Evolutionary conservation across 1,284 basidiomycete species (phyloP).

Genomic region (Ustilago hordei): DNA sequence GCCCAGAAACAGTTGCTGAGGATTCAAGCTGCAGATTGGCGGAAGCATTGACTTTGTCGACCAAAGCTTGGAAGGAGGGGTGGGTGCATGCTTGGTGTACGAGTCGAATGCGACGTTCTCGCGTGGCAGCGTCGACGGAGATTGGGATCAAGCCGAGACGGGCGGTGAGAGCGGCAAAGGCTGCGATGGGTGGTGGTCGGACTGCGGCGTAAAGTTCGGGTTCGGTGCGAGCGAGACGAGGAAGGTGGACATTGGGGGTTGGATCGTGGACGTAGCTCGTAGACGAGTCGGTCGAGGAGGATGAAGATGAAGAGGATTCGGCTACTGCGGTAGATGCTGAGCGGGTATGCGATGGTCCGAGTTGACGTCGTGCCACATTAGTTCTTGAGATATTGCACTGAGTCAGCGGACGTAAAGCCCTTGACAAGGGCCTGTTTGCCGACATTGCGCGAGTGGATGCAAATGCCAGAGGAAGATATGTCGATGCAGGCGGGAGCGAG

Average conservation of each 20-base stretch:
- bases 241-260: conserved; percentile 56
- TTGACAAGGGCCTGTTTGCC: conserved; percentile 17
- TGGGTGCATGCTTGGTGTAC: conserved; percentile 64
- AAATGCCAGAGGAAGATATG: conserved; percentile 3
- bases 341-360: conserved; percentile 15
- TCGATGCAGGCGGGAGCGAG: background rate
- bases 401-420: conserved; percentile 14
- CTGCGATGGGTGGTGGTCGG: conserved; percentile 54
- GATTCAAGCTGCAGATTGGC: conserved; percentile 35
- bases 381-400: conserved; percentile 26
- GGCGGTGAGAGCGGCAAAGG: conserved; percentile 57
- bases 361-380: too few relatives aligned
- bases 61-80: conserved; percentile 51
- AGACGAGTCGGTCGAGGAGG: conserved; percentile 2
- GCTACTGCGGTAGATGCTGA: conserved; percentile 28
- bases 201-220: conserved; percentile 62
- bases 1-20: conserved; percentile 18
- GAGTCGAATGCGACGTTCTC: conserved; percentile 49
- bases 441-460: conserved; percentile 18
- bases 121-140: conserved; percentile 34
- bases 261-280: conserved; percentile 32
- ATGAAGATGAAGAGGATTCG: background rate
- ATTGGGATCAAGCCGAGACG: conserved; percentile 56
- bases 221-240: conserved; percentile 59
- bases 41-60: conserved; percentile 41